Conservation (phyloP, 805 yeast genomes). For the Candida easanensis region DNA sequence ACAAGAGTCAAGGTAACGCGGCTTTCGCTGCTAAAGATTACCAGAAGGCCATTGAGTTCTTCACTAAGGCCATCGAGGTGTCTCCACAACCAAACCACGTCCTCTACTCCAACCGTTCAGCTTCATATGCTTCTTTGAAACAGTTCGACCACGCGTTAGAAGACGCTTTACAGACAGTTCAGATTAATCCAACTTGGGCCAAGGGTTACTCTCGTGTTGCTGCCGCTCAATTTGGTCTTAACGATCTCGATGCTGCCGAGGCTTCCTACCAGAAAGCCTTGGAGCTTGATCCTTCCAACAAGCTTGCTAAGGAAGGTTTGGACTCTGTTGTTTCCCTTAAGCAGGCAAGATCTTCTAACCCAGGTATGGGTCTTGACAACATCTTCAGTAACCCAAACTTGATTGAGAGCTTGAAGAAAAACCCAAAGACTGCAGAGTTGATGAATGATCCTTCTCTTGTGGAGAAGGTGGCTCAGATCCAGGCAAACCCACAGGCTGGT, state of each 20-base stretch:
- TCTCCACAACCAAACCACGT: slow-evolving; percentile 87
- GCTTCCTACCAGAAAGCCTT: slow-evolving; percentile 72
- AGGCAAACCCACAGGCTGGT: slow-evolving; percentile 71
- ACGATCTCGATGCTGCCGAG: slow-evolving; percentile 73
- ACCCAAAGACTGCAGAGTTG: slow-evolving; percentile 85
- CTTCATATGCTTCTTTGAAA: slow-evolving; percentile 77
- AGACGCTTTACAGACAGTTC: slow-evolving; percentile 84
- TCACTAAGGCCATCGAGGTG: slow-evolving; percentile 83
- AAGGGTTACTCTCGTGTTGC: slow-evolving; percentile 94
- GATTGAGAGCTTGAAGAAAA: slow-evolving; percentile 67
- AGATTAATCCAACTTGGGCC: slow-evolving; percentile 85
- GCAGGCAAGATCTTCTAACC: slow-evolving; percentile 38
- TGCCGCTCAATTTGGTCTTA: slow-evolving; percentile 88
- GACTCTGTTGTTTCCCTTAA: slow-evolving; percentile 64
- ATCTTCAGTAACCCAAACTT: slow-evolving; percentile 79
- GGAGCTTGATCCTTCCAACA: slow-evolving; percentile 74
- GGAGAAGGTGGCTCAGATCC: slow-evolving; percentile 58
- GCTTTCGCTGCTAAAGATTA: slow-evolving; percentile 88
- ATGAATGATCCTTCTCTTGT: slow-evolving; percentile 88
- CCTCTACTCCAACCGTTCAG: slow-evolving; percentile 90
- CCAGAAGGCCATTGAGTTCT: slow-evolving; percentile 71
- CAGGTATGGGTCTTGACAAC: slow-evolving; percentile 74
- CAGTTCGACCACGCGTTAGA: slow-evolving; percentile 70
- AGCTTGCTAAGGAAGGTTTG: slow-evolving; percentile 85
- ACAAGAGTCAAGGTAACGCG: slow-evolving; percentile 89